Base-by-base conservation (phyloP, 2,329 filamentous ascomycete genomes). In the Metarhizium anisopliae region DNA sequence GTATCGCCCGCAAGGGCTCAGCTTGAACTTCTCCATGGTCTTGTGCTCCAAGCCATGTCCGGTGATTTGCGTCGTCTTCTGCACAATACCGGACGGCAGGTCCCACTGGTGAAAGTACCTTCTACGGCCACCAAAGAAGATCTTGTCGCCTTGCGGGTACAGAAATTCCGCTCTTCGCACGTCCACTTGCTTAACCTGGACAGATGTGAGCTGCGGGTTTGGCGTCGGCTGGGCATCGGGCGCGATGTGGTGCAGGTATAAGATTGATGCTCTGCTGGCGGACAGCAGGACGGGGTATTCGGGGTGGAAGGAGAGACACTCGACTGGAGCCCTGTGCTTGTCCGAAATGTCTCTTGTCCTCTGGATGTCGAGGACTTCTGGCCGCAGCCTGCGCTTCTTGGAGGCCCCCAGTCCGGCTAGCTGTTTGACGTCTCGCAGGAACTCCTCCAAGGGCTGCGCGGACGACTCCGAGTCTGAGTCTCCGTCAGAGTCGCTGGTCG, bases 71-170 rank as follows among this genome's bases (percentile, higher is more conserved):
- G 83, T 84, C 49, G 95, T 82, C 72, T 95, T 96, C 65, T 93
- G 87, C 51, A 99, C 84, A 13, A 79, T 76, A 47, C 94, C 94
- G 0, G 87, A 86, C 47, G 86, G 77, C 29, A 99, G 80, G 65
- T 97, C 86, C 94, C 94, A 99, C 61, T 87, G 85, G 72, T 97
- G 94, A 72, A 97, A 96, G 75, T 91, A 97, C 60, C 85, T 85
- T 52, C 94, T 84, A 40, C 93, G 86, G 42, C 92, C 92, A 18
- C 91, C 88, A 58, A 96, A 89, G 70, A 96, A 89, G 61, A 99
- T 87, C 63, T 87, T 87, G 59, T 87, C 85, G 60, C 89, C 90
- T 16, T 74, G 74, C 4, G 87, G 83, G 30, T 80, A 82, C 56
- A 91, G 77, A 70, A 99, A 97, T 42, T 87, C 82, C 6, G 92